These are phyloP conservation scores for Macadamia tetraphylla DNA, from an alignment of 164 flowering plant species.

Conservation along the genomic window DNA sequence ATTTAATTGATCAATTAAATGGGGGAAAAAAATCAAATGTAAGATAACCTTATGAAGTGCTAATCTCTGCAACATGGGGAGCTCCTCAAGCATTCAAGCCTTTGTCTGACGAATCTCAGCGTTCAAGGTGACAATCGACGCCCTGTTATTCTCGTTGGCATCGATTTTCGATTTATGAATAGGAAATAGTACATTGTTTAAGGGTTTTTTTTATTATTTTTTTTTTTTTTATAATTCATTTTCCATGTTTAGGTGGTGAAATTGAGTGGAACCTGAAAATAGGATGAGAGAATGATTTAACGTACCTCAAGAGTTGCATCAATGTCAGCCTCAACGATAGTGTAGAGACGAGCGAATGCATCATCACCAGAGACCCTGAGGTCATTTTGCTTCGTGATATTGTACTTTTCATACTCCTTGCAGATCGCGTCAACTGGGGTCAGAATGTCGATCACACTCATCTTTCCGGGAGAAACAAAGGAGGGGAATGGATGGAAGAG, in stretches of 20 bases:
- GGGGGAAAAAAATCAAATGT: too few species aligned
- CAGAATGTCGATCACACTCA: conserved; percentile 21
- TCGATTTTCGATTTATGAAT: conserved; percentile 66
- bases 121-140: conserved; percentile 62
- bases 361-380: conserved; percentile 67
- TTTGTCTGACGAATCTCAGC: conserved; percentile 45
- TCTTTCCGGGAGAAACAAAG: too few species aligned
- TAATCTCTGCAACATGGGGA: conserved; percentile 80
- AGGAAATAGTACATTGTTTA: not conserved
- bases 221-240: too few species aligned
- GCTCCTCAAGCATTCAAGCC: conserved; percentile 79
- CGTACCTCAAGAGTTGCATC: conserved; percentile 64
- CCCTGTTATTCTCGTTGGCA: conserved; percentile 61
- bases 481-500: too few species aligned
- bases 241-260: too few species aligned
- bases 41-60: conserved; percentile 65
- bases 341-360: conserved; percentile 82
- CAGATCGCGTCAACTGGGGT: conserved; percentile 80
- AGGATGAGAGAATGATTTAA: not conserved
- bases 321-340: conserved; percentile 65
- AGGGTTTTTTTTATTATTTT: not conserved
- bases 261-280: not conserved
- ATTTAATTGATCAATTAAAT: too few species aligned
- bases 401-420: conserved; percentile 83
- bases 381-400: conserved; percentile 71